Base-by-base conservation (phyloP, 75 land plant species). In the Pinus taeda region DNA sequence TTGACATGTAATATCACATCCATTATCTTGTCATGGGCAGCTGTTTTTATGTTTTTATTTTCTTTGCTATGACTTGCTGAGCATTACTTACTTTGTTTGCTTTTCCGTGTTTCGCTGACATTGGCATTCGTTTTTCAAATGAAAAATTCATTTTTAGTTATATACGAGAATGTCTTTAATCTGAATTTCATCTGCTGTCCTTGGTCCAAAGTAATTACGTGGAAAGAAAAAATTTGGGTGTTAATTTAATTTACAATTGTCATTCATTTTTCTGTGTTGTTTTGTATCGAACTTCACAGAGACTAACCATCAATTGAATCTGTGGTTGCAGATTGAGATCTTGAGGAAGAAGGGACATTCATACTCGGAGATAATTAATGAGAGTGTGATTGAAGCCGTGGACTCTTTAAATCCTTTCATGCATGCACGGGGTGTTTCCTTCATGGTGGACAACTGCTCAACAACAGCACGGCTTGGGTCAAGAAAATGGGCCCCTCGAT, bases 361-460 rank as follows among this genome's bases (percentile, higher is more conserved):
- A 2, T 94, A 93, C 80, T 96, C 97, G 11, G 98, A 96, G 82
- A 93, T 96, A 75, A 88, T 96, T 39, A 96, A 96, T 57, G 98
- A 96, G 80, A 93, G 97, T 81, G 89, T 96, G 59, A 96, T 96
- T 20, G 98, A 96, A 69, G 85, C 98, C 15, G 98, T 96, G 24
- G 97, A 96, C 62, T 96, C 98, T 3, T 74, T 96, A 81, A 96
- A 96, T 73, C 98, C 98, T 7, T 96, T 96, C 90, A 96, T 96
- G 98, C 97, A 96, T 85, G 98, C 97, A 55, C 90, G 98, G 13
- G 98, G 98, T 21, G 97, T 93, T 57, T 87, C 98, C 15, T 96
- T 96, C 82, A 96, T 96, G 97, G 94, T 96, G 60, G 98, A 96
- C 72, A 96, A 96, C 78, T 96, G 98, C 79, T 96, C 98, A 15